Percentiles rank a stretch among this genome's conserved stretches.
Conservation (phyloP, 148 eudicot genomes). For the Cornus suecica region DNA sequence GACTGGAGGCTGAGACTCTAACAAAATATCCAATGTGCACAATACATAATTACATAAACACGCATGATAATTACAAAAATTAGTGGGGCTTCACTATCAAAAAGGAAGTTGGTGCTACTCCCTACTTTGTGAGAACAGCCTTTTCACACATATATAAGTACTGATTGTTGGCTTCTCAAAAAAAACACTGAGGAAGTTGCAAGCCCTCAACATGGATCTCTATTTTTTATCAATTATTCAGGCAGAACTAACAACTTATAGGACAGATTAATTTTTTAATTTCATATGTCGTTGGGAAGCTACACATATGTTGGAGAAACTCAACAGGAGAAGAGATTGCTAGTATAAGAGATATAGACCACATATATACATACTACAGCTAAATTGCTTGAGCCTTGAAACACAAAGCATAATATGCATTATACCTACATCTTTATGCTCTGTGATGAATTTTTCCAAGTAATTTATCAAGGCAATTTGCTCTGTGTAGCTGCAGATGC, state of each 20-base stretch:
- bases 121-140: neutral
- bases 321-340: neutral
- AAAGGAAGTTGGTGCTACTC: no score
- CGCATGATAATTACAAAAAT: neutral
- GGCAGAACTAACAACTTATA: neutral
- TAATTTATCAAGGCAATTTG: constrained; percentile 82
- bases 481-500: constrained; percentile 92
- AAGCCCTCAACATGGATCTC: neutral
- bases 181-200: neutral
- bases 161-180: neutral
- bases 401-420: neutral
- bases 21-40: neutral
- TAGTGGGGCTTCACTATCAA: neutral
- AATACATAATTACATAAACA: neutral
- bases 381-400: neutral
- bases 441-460: constrained; percentile 75
- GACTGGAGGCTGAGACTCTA: no score
- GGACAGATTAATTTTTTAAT: neutral
- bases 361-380: neutral
- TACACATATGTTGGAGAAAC: neutral
- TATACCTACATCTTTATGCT: constrained; percentile 74
- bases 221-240: neutral
- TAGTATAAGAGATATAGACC: neutral
- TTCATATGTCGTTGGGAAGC: neutral
- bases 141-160: neutral